These are phyloP conservation scores for Acacia melanoxylon DNA, from an alignment of 306 rosid genomes.

Conservation along the genomic window DNA sequence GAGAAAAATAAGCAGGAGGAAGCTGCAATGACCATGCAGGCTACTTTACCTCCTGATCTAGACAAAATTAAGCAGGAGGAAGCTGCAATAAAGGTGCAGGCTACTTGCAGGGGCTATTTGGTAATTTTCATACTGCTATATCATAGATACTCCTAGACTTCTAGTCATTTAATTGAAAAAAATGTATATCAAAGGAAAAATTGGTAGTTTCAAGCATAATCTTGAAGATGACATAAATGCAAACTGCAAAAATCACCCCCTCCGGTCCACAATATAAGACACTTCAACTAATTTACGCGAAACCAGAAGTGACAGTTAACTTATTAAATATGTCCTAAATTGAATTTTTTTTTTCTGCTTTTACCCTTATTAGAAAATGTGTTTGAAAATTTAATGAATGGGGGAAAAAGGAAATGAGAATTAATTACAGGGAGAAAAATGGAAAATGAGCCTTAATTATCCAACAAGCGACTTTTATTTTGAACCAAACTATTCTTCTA, in stretches of 20 bases:
- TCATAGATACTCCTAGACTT: background rate
- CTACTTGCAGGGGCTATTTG: constrained; percentile 58
- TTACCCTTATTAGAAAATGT: too few relatives aligned
- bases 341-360: too few relatives aligned
- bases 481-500: too few relatives aligned
- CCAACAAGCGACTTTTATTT: too few relatives aligned
- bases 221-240: background rate
- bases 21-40: constrained; percentile 73
- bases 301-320: too few relatives aligned
- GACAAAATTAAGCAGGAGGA: background rate
- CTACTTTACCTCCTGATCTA: constrained; percentile 46
- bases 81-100: background rate
- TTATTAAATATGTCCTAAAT: too few relatives aligned
- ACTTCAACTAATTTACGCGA: too few relatives aligned
- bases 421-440: too few relatives aligned
- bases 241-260: background rate
- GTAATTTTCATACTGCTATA: constrained; percentile 43
- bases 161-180: background rate
- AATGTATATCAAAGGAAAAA: background rate
- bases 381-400: too few relatives aligned
- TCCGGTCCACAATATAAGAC: too few relatives aligned
- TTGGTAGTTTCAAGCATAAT: background rate
- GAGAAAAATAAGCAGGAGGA: constrained; percentile 64
- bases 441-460: too few relatives aligned
- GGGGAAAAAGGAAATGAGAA: too few relatives aligned